Conservation (phyloP, 176 grass and related monocot species). For the Bromus sterilis region DNA sequence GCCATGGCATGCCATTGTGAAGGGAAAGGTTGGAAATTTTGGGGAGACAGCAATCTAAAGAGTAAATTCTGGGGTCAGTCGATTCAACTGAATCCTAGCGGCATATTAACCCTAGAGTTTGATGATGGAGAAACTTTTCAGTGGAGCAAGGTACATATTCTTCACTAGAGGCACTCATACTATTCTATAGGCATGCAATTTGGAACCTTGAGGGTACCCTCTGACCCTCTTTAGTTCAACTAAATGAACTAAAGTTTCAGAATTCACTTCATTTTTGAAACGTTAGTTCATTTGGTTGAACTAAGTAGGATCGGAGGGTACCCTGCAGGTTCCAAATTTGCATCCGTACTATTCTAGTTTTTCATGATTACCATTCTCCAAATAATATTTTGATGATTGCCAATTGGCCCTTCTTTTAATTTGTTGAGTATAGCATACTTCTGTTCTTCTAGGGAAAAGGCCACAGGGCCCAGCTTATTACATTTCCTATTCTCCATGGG, state of each 20-base stretch:
- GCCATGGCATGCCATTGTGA: conserved; percentile 84
- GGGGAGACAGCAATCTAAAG: conserved; percentile 76
- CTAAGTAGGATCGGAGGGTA: no score
- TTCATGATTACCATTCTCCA: not conserved
- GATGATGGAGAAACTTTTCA: conserved; percentile 96
- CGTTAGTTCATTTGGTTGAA: no score
- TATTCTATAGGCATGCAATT: no score
- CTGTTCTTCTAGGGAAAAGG: not conserved
- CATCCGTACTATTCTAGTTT: not conserved
- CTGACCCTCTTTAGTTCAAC: no score
- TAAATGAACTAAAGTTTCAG: no score
- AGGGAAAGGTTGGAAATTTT: conserved; percentile 96
- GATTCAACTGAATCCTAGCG: conserved; percentile 72
- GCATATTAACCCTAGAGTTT: conserved; percentile 72
- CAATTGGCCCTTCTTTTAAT: not conserved
- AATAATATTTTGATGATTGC: not conserved
- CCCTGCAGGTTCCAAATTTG: no score
- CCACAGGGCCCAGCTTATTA: not conserved
- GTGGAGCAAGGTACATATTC: conserved; percentile 74
- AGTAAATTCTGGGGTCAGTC: conserved; percentile 93
- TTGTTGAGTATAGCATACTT: not conserved
- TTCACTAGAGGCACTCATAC: not conserved
- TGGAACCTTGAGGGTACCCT: no score
- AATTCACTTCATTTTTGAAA: no score
- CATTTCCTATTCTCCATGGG: not conserved